Evolutionary conservation across 2,329 filamentous ascomycete genomes (phyloP), one percentile per base, ranked within the genome.

Genomic region (Aspergillus candidus): DNA sequence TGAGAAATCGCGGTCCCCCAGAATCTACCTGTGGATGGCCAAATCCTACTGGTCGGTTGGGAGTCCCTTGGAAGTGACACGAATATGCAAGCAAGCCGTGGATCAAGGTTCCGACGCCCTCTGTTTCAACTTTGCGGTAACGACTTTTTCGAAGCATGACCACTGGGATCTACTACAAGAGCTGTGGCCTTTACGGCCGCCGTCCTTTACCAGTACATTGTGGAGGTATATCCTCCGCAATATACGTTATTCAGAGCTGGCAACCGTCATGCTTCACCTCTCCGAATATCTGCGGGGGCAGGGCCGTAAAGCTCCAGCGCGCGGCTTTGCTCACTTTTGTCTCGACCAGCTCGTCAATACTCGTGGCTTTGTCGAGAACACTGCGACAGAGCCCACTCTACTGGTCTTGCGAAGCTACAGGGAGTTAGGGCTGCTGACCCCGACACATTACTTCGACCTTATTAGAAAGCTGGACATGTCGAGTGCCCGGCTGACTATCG

Each of bases 11-110:
- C 70, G 73, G 18, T 65, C 61, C 2, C 52, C 61, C 6, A 59
- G 62, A 4, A 69, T 74, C 41, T 80, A 77, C 54, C 55, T 65
- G 40, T 56, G 64, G 33, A 65, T 71, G 18, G 66, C 74, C 15
- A 61, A 62, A 35, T 69, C 75, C 15, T 67, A 72, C 46, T 49
- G 77, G 12, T 36, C 48, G 18, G 57, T 52, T n/a, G 58, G 72
- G 12, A 57, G 65, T 14, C 60, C 69, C 46, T 46, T 67, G 11
- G 63, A 65, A 3, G 65, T 72, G 10, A 59, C 68, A 10, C 43
- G 54, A 11, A 53, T 76, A n/a, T 71, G 72, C 44, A 51, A 66
- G 32, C 60, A 72, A 52, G 70, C 72, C 10, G 54, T 56, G 37
- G 40, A 37, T 13, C 51, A 50, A 8, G 49, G 53, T 2, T 38